Percentiles rank a stretch among this genome's conserved stretches.
phyloP scores from a whole-genome alignment of 75 land plant species.

The Picea glauca region DNA sequence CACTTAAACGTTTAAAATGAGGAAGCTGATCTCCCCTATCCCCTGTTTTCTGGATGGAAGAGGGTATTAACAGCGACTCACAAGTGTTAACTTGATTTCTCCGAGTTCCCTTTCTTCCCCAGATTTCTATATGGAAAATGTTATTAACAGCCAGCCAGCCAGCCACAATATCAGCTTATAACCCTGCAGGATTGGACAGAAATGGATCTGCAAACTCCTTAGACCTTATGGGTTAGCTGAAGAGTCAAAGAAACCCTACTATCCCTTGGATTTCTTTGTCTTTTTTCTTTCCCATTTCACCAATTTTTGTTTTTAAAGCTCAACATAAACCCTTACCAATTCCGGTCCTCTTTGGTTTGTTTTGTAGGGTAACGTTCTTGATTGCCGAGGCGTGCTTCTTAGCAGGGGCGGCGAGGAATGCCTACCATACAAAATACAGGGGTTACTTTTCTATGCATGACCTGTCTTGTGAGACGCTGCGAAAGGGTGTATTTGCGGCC shows the following conservation, averaged over 20 bases:
- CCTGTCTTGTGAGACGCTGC: slow-evolving; percentile 49
- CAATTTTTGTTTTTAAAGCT: not conserved
- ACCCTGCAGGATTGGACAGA: no score
- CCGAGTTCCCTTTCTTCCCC: no score
- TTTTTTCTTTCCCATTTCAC: not conserved
- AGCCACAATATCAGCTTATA: no score
- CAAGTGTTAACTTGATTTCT: no score
- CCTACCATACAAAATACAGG: slow-evolving; percentile 70
- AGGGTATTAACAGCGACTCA: no score
- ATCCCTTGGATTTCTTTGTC: not conserved
- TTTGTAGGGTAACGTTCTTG: slow-evolving; percentile 66
- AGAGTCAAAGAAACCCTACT: not conserved
- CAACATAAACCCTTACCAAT: not conserved
- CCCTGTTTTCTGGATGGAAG: not conserved
- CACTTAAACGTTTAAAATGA: not conserved
- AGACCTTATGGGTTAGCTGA: no score
- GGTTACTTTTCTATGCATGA: not conserved
- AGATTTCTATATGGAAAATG: no score
- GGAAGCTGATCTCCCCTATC: not conserved
- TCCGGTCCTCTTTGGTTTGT: not conserved
- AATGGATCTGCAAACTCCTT: no score
- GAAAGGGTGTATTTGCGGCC: slow-evolving; percentile 81
- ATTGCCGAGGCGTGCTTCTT: slow-evolving; percentile 62
- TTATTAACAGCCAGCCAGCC: no score
- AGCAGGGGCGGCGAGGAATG: slow-evolving; percentile 69